phyloP scores from a whole-genome alignment of 192 early-diverging fungal species.

The Dissophora globulifera region DNA sequence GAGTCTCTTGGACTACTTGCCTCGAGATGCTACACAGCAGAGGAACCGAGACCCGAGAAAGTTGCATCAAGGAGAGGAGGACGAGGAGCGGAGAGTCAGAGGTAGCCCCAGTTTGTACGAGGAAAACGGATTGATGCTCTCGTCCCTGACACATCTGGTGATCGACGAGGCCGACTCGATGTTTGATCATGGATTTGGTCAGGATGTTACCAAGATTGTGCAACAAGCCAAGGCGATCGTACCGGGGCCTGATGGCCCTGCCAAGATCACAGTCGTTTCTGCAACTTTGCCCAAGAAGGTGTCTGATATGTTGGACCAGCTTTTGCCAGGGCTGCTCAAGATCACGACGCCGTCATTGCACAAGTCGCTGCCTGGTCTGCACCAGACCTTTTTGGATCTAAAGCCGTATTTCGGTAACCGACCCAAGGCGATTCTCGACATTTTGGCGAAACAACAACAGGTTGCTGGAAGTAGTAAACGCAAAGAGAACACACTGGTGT shows the following conservation, averaged over 20 bases:
- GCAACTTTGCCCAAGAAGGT: slow-evolving; percentile 80
- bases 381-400: slow-evolving; percentile 85
- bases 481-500: slow-evolving; percentile 81
- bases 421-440: slow-evolving; percentile 75
- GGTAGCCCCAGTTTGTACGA: slow-evolving; percentile 20
- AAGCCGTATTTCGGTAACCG: slow-evolving; percentile 75
- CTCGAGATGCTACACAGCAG: slow-evolving; percentile 1
- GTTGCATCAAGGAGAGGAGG: no score
- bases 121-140: slow-evolving; percentile 67
- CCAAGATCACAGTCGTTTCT: slow-evolving; percentile 71
- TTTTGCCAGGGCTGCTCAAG: slow-evolving; percentile 68
- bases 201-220: slow-evolving; percentile 72
- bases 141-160: slow-evolving; percentile 73
- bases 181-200: slow-evolving; percentile 83
- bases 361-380: slow-evolving; percentile 73
- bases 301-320: slow-evolving; percentile 62
- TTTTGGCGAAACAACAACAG: slow-evolving; percentile 65
- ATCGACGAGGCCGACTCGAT: slow-evolving; percentile 96
- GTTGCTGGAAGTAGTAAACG: slow-evolving; percentile 41
- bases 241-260: slow-evolving; percentile 14
- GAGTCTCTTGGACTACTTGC: slow-evolving; percentile 65
- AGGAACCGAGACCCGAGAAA: background rate
- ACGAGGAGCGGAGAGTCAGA: slow-evolving; percentile 15
- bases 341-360: slow-evolving; percentile 88
- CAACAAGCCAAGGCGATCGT: slow-evolving; percentile 24